Conservation (phyloP, 1,139 yeast species). For the Kluyveromyces sp. region DNA sequence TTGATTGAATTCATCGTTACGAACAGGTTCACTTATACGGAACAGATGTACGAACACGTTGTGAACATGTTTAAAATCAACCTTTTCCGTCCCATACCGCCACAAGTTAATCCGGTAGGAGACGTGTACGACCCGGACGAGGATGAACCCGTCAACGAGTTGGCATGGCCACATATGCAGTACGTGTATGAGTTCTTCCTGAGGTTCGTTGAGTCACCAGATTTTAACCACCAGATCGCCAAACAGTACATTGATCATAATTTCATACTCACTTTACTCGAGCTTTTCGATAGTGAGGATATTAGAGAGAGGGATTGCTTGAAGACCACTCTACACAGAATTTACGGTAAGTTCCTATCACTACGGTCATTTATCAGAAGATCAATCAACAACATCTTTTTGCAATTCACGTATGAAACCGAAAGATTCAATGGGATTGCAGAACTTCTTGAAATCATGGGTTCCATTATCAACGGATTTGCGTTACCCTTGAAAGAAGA, state of each 20-base stretch:
- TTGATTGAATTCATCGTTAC: constrained; percentile 80
- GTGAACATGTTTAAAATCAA: constrained; percentile 85
- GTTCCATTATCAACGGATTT: constrained; percentile 94
- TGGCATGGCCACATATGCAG: constrained; percentile 99
- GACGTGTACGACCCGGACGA: constrained; percentile 97
- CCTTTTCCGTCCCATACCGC: constrained; percentile 92
- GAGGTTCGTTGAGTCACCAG: constrained; percentile 89
- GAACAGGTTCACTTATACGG: constrained; percentile 78
- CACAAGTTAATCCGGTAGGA: constrained; percentile 95
- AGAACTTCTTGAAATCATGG: constrained; percentile 87
- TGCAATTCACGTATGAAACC: constrained; percentile 91
- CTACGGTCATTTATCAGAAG: constrained; percentile 87
- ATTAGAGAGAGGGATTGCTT: constrained; percentile 93
- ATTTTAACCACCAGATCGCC: constrained; percentile 88
- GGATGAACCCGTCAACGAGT: constrained; percentile 93
- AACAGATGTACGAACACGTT: constrained; percentile 83
- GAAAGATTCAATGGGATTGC: constrained; percentile 95
- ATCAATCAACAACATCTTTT: constrained; percentile 83
- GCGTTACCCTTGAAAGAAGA: constrained; percentile 96
- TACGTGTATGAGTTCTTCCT: constrained; percentile 90
- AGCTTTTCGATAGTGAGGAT: constrained; percentile 92
- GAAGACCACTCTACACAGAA: constrained; percentile 90
- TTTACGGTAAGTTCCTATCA: constrained; percentile 89
- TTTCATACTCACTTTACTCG: constrained; percentile 73
- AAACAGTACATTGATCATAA: constrained; percentile 90